phyloP scores from a whole-genome alignment of 2,329 filamentous ascomycete species.

The Dryadomyces quercivorus region DNA sequence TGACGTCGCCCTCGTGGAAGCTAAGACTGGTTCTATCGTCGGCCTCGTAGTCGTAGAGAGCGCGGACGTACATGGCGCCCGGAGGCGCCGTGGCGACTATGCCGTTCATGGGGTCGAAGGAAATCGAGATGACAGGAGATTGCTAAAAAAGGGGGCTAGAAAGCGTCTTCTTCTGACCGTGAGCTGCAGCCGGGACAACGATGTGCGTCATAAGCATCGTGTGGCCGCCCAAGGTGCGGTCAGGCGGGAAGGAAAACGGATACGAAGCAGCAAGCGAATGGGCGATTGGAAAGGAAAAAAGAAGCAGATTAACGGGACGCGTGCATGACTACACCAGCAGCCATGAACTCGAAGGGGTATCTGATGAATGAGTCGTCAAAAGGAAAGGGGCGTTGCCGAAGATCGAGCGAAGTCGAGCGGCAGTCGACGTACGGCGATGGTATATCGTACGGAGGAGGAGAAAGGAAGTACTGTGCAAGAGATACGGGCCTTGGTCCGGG shows the following conservation, averaged over 20 bases:
- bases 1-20: slow-evolving; percentile 93
- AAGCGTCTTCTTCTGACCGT: slow-evolving; percentile 26
- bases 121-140: neutral
- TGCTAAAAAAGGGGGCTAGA: slow-evolving; percentile 1
- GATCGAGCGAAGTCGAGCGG: neutral
- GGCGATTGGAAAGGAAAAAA: neutral
- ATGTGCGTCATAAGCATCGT: slow-evolving; percentile 44
- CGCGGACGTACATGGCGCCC: slow-evolving; percentile 79
- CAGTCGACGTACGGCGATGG: too few species aligned
- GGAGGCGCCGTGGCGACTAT: slow-evolving; percentile 46
- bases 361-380: neutral
- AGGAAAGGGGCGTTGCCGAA: neutral
- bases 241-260: neutral
- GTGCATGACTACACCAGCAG: neutral
- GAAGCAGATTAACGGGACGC: neutral
- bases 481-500: too few species aligned
- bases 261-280: neutral
- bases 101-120: slow-evolving; percentile 40
- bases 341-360: neutral
- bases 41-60: slow-evolving; percentile 94
- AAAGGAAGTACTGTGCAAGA: neutral
- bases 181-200: slow-evolving; percentile 31
- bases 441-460: neutral
- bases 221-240: slow-evolving; percentile 11
- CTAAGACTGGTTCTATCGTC: slow-evolving; percentile 95